Base-by-base conservation (phyloP, 306 rosid species). In the Chamaecrista fasciculata region DNA sequence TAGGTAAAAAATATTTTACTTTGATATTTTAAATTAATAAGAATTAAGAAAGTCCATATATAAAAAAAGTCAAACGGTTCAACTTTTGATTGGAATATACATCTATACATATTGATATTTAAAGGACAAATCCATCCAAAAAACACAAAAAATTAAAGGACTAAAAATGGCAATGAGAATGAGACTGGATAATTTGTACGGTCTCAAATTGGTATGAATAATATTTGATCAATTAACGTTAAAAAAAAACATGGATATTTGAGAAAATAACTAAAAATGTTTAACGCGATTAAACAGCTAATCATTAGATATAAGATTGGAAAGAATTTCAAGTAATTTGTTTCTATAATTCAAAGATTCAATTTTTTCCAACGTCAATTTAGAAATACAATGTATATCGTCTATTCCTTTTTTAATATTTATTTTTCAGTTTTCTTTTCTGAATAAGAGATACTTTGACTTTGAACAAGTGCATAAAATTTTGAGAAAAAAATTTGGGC, bases 241-340 rank as follows among this genome's bases (percentile, higher is more conserved):
- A 37, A 26, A 59, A 25, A 34, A 29, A 24, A 5, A 4, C 9
- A 2, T 28, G 3, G 11, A 24, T 47, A 55, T 24, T 47, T 42
- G 14, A 61, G 11, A 42, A 62, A 62, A 40, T 26, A 29, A 44
- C 44, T 23, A 62, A 53, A 31, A 23, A 10, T 44, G 15, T 43
- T 51, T 2, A n/a, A 11, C 0, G 39, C 21, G 21, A 66, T 34
- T 56, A 40, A 58, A 10, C 51, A 34, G 66, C 61, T 46, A 66
- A 66, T 67, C 31, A 36, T 19, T 43, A 21, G 51, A 18, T 16
- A 52, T 29, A 43, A 70, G 70, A 69, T 40, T 51, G 50, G 49
- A 69, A 69, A 69, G 26, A 14, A 49, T 15, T 50, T n/a, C 8
- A 23, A 61, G 7, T 15, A 20, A 36, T 61, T 61, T 37, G 67